Evolutionary conservation across 169 alveolate genomes (phyloP), one percentile per base, ranked within the genome.

Genomic region (Fabrea salina): DNA sequence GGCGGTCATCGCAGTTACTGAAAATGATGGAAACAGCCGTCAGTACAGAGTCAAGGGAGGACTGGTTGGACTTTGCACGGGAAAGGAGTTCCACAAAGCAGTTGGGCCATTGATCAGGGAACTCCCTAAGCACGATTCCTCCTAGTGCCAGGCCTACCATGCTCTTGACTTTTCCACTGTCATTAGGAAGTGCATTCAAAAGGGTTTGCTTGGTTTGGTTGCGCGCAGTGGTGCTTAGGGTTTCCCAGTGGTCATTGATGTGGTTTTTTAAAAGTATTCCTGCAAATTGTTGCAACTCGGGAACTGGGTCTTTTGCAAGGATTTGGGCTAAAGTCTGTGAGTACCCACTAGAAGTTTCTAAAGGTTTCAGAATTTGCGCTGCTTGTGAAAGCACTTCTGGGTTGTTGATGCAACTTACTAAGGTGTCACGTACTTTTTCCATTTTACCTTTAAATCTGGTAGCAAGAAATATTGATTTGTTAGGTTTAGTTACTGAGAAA

Each of bases 181-280:
- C n/a, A 61, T 16, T 35, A 11, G 11, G 11, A 22, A 61, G 8
- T 11, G n/a, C 11, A 16, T 13, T 16, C n/a, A 37, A 11, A 32
- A 61, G 19, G 19, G 8, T 4, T 2, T 61, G 43, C 39, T 37
- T 61, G n/a, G 50, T 33, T 16, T 33, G 19, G 11, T 16, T 35
- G 54, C 13, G 11, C 16, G 32, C 74, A 61, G 11, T 35, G n/a
- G 11, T 47, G 32, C 25, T 32, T 11, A 27, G 11, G 35, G 39
- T 47, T 30, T 39, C 32, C 79, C 84, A 78, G 30, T 44, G 33
- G 57, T 59, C 79, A 32, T 25, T 61, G 27, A 64, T 32, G 32
- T 64, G 27, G 47, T 78, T 78, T 40, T 78, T 78, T 19, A 78
- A 41, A 32, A 78, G 33, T n/a, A 64, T 79, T 25, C 85, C 85